Percentiles rank a stretch among this genome's conserved stretches.
These are phyloP conservation scores for Herpotrichia juniperi DNA, from an alignment of 2,329 filamentous ascomycete species.

Conservation along the genomic window DNA sequence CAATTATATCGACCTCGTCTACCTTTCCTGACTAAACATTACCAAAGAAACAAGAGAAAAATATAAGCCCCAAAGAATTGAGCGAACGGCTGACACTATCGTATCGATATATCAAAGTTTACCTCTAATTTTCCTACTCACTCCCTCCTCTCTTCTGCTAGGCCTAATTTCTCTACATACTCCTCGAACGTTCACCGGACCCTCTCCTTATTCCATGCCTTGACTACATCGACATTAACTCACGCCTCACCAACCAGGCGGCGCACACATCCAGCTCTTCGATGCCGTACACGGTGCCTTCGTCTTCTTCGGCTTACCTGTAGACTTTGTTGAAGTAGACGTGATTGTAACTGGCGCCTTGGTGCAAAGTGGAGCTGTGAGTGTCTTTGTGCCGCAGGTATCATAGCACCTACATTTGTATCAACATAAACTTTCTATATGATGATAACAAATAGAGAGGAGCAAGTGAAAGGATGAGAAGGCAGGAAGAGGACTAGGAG, in stretches of 20 bases:
- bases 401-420: constrained; percentile 17
- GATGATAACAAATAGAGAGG: neutral
- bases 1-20: too few relatives aligned
- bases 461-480: neutral
- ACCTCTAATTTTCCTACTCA: too few relatives aligned
- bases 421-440: neutral
- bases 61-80: too few relatives aligned
- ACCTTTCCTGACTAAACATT: too few relatives aligned
- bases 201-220: too few relatives aligned
- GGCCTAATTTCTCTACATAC: too few relatives aligned
- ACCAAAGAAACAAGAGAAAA: too few relatives aligned
- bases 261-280: constrained; percentile 3
- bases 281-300: neutral
- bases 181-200: too few relatives aligned
- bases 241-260: neutral
- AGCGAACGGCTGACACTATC: too few relatives aligned
- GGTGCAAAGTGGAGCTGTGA: constrained; percentile 12
- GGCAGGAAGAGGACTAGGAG: neutral
- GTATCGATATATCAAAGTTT: too few relatives aligned
- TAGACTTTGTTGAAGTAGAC: neutral
- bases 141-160: too few relatives aligned
- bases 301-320: neutral
- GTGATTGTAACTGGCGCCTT: neutral
- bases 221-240: too few relatives aligned
- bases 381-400: constrained; percentile 9